A percentile compares a stretch with the other conserved stretches of the same genome.
Conservation (phyloP, 257 asterid species). For the Solanum virginianum region DNA sequence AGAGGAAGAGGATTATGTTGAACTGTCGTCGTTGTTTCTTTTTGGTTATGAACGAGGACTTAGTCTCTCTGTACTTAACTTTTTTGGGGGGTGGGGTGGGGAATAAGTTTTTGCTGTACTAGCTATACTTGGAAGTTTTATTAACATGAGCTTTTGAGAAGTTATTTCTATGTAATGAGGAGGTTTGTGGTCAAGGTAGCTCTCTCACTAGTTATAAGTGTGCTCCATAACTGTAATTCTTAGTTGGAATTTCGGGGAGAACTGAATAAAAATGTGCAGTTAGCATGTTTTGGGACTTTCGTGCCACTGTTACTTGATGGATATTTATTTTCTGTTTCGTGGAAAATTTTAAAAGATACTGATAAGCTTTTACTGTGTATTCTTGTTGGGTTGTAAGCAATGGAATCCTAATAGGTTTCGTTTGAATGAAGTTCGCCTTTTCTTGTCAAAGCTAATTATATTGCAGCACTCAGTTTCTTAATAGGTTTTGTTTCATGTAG, state of each 20-base stretch:
- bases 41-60: not conserved
- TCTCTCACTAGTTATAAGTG: not conserved
- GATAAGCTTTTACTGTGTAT: not conserved
- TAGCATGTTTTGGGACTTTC: not conserved
- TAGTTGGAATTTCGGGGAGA: not conserved
- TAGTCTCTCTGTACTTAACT: not conserved
- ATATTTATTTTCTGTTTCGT: not conserved
- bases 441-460: not conserved
- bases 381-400: not conserved
- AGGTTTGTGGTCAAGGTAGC: not conserved
- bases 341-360: not conserved
- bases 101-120: not conserved
- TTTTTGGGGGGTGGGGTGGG: not conserved
- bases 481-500: conserved; percentile 20
- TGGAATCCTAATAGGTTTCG: not conserved
- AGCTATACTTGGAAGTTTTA: not conserved
- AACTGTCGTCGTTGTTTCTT: not conserved
- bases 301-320: not conserved
- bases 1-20: not conserved
- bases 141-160: not conserved
- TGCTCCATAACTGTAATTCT: not conserved
- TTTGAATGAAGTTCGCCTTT: not conserved
- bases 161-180: not conserved
- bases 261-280: not conserved
- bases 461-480: not conserved